phyloP scores from a whole-genome alignment of 768 basidiomycete genomes.

The Podaxis sp. region DNA sequence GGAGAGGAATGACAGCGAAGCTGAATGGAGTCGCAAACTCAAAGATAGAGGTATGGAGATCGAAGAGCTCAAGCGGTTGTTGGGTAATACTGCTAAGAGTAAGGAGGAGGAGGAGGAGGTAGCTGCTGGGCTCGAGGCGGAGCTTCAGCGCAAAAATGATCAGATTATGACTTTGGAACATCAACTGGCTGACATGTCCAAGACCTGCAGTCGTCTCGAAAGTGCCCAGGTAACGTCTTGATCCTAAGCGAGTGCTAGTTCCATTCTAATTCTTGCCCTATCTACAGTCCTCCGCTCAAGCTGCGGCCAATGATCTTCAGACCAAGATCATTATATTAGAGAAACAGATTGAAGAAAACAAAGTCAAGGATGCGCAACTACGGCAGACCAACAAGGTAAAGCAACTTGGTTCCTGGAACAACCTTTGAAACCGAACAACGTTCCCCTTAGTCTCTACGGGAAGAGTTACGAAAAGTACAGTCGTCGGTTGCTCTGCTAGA shows the following conservation, averaged over 20 bases:
- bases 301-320: slow-evolving; percentile 45
- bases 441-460: slow-evolving; percentile 70
- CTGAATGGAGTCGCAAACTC: slow-evolving; percentile 86
- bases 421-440: slow-evolving; percentile 7
- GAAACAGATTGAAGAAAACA: slow-evolving; percentile 71
- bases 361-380: slow-evolving; percentile 66
- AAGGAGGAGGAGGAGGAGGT: slow-evolving; percentile 63
- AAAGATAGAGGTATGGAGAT: slow-evolving; percentile 75
- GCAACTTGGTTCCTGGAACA: not conserved
- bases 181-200: slow-evolving; percentile 55
- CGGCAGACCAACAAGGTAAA: slow-evolving; percentile 77
- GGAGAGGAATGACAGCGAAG: slow-evolving; percentile 85
- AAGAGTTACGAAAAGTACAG: slow-evolving; percentile 95
- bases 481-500: slow-evolving; percentile 89
- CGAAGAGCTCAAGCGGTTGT: slow-evolving; percentile 62
- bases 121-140: slow-evolving; percentile 48
- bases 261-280: not conserved
- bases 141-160: slow-evolving; percentile 53
- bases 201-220: slow-evolving; percentile 41
- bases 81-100: slow-evolving; percentile 58
- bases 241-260: not conserved
- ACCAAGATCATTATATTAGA: slow-evolving; percentile 55
- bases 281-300: slow-evolving; percentile 30
- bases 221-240: slow-evolving; percentile 59
- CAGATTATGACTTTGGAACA: slow-evolving; percentile 48